Base-by-base conservation (phyloP, 2,329 filamentous ascomycete species). In the Aureobasidium sp. region DNA sequence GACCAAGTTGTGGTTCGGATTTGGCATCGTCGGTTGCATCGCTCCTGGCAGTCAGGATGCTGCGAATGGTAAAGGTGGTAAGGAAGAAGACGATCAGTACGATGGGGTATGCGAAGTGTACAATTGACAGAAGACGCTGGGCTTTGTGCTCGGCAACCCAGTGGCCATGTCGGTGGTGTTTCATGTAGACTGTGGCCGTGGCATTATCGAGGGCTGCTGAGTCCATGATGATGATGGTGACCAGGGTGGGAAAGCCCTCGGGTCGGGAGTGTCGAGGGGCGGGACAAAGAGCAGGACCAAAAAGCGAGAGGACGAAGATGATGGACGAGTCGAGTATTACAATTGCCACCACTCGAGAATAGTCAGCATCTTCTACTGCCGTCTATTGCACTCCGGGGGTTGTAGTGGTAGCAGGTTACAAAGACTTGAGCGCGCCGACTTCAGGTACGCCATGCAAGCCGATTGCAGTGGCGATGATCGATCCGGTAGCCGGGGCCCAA, bases 41-140 rank as follows among this genome's bases (percentile, higher is more conserved):
- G 70, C 73, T 80, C 67, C 75, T 75, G 43, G 82, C 79, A 24
- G 79, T 77, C 64, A 81, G 70, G 65, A 89, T 81, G 68, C 85
- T 86, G 71, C 82, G 83, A 67, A 78, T 71, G 62, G 86, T 80
- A 70, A 89, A 88, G 65, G 82, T 80, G 64, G 78, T 72, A 53
- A 87, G 74, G 72, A 89, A 90, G 70, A 88, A 80, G 67, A 84
- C 66, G 60, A 89, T 78, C 63, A 89, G 76, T 63, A 87, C 72
- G 68, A 88, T 82, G 13, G 87, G 86, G 67, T 85, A 88, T 67
- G 81, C 76, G 71, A 80, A 83, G 69, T 84, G 83, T 63, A 83
- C 71, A 67, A 77, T 76, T 57, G 72, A 73, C 65, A 83, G 71
- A 64, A 80, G 71, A 53, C 69, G 70, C 56, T 75, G 75, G 64